A percentile compares a stretch with the other conserved stretches of the same genome.
Conservation (phyloP, 2,329 filamentous ascomycete genomes). For the Shiraia sp. region DNA sequence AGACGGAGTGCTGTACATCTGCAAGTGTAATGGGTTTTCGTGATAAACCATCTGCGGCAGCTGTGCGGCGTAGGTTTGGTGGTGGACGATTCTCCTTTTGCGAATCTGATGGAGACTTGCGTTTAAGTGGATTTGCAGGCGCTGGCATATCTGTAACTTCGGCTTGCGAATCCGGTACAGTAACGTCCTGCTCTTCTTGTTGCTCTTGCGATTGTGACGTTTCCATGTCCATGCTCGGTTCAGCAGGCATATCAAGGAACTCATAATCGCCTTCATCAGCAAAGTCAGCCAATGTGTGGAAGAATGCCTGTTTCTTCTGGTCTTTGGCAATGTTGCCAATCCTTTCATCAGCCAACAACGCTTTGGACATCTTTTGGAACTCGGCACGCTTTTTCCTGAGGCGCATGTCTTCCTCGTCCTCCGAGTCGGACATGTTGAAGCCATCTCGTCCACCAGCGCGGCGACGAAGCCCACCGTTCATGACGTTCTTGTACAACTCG, state of each 20-base stretch:
- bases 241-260: slow-evolving; percentile 63
- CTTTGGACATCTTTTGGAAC: slow-evolving; percentile 89
- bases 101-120: slow-evolving; percentile 47
- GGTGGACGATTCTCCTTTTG: slow-evolving; percentile 53
- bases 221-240: slow-evolving; percentile 31
- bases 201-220: slow-evolving; percentile 30
- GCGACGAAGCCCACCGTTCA: slow-evolving; percentile 81
- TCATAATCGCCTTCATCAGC: slow-evolving; percentile 74
- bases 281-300: slow-evolving; percentile 84
- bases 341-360: slow-evolving; percentile 84
- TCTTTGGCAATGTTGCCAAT: slow-evolving; percentile 89
- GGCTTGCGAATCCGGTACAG: slow-evolving; percentile 46
- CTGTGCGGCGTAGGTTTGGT: slow-evolving; percentile 65
- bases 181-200: slow-evolving; percentile 19
- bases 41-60: slow-evolving; percentile 55
- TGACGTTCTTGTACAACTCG: slow-evolving; percentile 91
- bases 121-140: slow-evolving; percentile 40
- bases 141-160: slow-evolving; percentile 9
- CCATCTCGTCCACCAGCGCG: slow-evolving; percentile 66
- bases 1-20: slow-evolving; percentile 82
- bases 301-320: slow-evolving; percentile 85
- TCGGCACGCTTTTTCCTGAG: slow-evolving; percentile 82
- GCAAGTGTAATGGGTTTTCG: slow-evolving; percentile 73
- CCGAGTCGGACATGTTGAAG: slow-evolving; percentile 84
- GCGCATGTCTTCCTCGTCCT: slow-evolving; percentile 79